phyloP scores from a whole-genome alignment of 345 rosid genomes.

The Barbarea vulgaris region DNA sequence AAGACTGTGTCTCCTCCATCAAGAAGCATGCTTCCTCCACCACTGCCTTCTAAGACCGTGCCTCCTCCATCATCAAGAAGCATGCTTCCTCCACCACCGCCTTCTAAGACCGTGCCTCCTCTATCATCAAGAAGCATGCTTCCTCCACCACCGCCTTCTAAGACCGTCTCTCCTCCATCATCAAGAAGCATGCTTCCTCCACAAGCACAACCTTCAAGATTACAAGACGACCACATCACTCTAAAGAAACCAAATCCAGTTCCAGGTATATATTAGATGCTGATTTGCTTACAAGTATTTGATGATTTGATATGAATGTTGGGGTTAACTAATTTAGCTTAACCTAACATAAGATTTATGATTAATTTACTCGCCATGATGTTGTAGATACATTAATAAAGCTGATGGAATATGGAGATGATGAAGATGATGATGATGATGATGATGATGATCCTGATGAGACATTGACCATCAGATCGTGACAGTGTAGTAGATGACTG shows the following conservation, averaged over 20 bases:
- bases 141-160: slow-evolving; percentile 63
- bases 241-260: slow-evolving; percentile 45
- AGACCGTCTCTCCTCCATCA: slow-evolving; percentile 43
- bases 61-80: too few relatives aligned
- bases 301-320: not conserved
- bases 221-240: slow-evolving; percentile 38
- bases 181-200: slow-evolving; percentile 38
- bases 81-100: too few relatives aligned
- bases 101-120: slow-evolving; percentile 51
- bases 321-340: slow-evolving; percentile 8
- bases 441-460: slow-evolving; percentile 67
- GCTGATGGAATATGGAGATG: slow-evolving; percentile 82
- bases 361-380: not conserved
- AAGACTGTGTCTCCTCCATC: slow-evolving; percentile 47
- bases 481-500: not conserved
- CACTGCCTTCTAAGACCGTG: too few relatives aligned
- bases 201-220: slow-evolving; percentile 48
- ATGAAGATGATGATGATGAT: slow-evolving; percentile 61
- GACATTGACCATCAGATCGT: slow-evolving; percentile 7
- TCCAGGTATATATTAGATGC: slow-evolving; percentile 53
- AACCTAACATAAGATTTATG: slow-evolving; percentile 8
- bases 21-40: slow-evolving; percentile 28
- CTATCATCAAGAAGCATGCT: slow-evolving; percentile 31
- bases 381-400: slow-evolving; percentile 77
- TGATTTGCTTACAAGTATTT: not conserved